Evolutionary conservation across 2,329 filamentous ascomycete species (phyloP), one percentile per base, ranked within the genome.

Genomic region (Oidium heveae): DNA sequence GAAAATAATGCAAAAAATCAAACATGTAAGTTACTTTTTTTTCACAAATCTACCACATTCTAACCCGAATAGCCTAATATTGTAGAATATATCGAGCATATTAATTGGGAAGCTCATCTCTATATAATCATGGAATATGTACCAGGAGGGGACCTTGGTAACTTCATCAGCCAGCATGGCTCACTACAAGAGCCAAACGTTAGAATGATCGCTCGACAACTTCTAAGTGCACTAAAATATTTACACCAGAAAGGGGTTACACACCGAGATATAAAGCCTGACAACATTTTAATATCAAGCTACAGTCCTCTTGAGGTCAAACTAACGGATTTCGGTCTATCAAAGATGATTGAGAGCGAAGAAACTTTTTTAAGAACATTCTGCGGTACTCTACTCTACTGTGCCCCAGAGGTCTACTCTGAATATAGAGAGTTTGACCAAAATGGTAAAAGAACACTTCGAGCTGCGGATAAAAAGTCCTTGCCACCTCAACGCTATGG

Each of bases 91-190:
- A 78, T 93, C 55, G 87, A 94, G 61, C 85, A 91, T 63, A 76
- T 91, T 60, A 87, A 94, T 59, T 81, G 84, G 71, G 77, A 80
- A 47, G 74, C 84, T 41, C 73, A 87, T 64, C 74, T 95, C 4
- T 88, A 95, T 65, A 94, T 98, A 66, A 89, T 96, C 65, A 98
- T 98, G 91, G 91, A 98, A 63, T 94, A 77, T 61, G 78, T 96
- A 15, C 76, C 79, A 7, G 75, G 77, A 33, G 91, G 91, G 47
- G 89, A 98, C 65, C 70, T 98, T 13, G 85, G 86, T 54, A 79
- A 78, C 51, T 78, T 84, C 58, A 73, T 96, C 33, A 68, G 70
- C 20, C 72, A 76, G 12, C 67, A 76, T 33, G 77, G 77, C 0
- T 68, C 72, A 0, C 74, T 96, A 53, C 68, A 72, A 0, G 89